Evolutionary conservation across 2,329 filamentous ascomycete genomes (phyloP), one percentile per base, ranked within the genome.

Genomic region (Cercospora brassicicola): DNA sequence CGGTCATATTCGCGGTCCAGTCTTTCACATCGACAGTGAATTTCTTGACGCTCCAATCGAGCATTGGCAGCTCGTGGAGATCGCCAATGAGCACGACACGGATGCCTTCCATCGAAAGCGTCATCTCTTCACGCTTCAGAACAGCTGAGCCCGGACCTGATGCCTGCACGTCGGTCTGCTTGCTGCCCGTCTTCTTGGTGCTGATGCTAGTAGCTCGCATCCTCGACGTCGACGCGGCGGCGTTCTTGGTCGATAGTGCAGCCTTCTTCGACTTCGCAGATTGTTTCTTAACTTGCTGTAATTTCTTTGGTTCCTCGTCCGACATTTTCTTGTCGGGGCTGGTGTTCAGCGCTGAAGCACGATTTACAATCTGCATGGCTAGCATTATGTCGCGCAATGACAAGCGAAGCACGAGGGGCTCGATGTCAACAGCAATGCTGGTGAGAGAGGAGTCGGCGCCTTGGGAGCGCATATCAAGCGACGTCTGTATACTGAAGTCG

Each of bases 21-120:
- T 99, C 93, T 72, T 91, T 89, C 3, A 96, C 92, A 56, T 91
- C 89, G 2, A 94, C 87, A 4, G 88, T 91, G 76, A 98, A 98
- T 64, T 90, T 89, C 81, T 97, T 97, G 74, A 99, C 89, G 72
- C 92, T 96, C 80, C 96, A 88, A 77, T 99, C 96, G 4, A 99
- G 84, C 68, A 99, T 92, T 2, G 95, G 96, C 73, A 99, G 84
- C 81, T 99, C 96, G 76, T 99, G 96, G 2, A 96, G 82, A 75
- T 99, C 95, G 8, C 96, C 96, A 74, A 99, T 97, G 15, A 99
- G 84, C 13, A 99, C 92, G 2, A 99, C 88, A 69, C 96, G 90
- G 70, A 99, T 87, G 13, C 96, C 96, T 71, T 96, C 92, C 62
- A 99, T 85, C 3, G 89, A 89, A 26, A 94, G 89, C n/a, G 89